Evolutionary conservation across 164 flowering plant genomes (phyloP).

Genomic region (Protea cynaroides): DNA sequence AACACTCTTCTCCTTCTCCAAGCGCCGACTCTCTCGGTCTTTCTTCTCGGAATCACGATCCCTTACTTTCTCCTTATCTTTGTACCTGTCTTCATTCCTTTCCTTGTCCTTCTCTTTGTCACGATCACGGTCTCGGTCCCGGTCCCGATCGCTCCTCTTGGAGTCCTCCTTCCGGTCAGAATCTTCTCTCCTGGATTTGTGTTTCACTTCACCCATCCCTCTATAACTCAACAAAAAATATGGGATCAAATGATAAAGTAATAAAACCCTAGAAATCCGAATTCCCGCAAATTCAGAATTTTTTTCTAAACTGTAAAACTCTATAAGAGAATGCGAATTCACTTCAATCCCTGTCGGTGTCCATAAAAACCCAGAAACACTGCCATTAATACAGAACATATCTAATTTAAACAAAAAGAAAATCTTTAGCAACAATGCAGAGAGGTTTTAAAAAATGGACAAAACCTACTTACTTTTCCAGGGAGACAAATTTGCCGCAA

Average conservation of each 20-base stretch:
- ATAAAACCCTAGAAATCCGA: neutral
- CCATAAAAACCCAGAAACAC: too few species aligned
- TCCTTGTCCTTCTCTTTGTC: conserved; percentile 23
- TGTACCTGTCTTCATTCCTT: conserved; percentile 28
- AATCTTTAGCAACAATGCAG: too few species aligned
- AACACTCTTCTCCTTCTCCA: conserved; percentile 30
- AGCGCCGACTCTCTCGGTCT: conserved; percentile 21
- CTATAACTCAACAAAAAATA: neutral
- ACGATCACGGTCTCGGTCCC: conserved; percentile 14
- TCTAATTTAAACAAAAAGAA: too few species aligned
- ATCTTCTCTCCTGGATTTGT: conserved; percentile 47
- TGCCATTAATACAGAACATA: too few species aligned
- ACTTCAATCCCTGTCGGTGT: too few species aligned
- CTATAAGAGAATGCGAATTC: neutral
- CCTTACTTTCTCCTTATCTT: conserved; percentile 22
- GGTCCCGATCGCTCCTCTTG: conserved; percentile 39
- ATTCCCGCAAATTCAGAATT: neutral
- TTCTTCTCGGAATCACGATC: conserved; percentile 23
- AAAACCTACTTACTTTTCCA: too few species aligned
- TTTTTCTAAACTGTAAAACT: neutral
- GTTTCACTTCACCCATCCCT: conserved; percentile 50
- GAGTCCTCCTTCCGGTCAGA: conserved; percentile 35
- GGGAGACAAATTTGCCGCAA: too few species aligned
- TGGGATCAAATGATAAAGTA: too few species aligned
- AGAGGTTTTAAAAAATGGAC: too few species aligned